Base-by-base conservation (phyloP, 2,329 filamentous ascomycete genomes). In the Mycosphaerella arachidis region DNA sequence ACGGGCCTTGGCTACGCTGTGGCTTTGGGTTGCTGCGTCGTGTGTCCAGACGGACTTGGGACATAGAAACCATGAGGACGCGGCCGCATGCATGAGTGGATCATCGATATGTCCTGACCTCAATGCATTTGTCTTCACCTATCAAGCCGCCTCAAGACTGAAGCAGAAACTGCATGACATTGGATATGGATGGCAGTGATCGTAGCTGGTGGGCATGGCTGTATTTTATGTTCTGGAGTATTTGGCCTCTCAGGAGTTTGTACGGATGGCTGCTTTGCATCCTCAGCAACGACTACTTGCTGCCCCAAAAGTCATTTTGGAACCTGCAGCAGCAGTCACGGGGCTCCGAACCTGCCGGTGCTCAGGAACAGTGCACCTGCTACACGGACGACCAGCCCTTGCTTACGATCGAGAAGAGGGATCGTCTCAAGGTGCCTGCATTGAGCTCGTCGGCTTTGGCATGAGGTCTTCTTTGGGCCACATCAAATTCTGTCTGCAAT, bases 161-260 rank as follows among this genome's bases (percentile, higher is more conserved):
- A n/a, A n/a, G n/a, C n/a, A n/a, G n/a, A n/a, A n/a, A n/a, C n/a
- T n/a, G n/a, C n/a, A n/a, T n/a, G n/a, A n/a, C n/a, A n/a, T n/a
- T n/a, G n/a, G n/a, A n/a, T n/a, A n/a, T n/a, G n/a, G n/a, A 40
- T 37, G 53, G 54, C 5, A 20, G n/a, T 24, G 53, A 61, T 43
- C 48, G 48, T 6, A 18, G 16, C n/a, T 43, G 82, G 86, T 35
- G 40, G 40, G 13, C 40, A 6, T 66, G 64, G 64, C 35, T 54
- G 46, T 48, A 59, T 33, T 45, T 53, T 13, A 48, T 60, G 29
- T 55, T 61, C 24, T 64, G 63, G 63, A 58, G 48, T 13, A 37
- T 61, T 24, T 66, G 64, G 64, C 64, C 64, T 1, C 40, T 66
- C 43, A 60, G 55, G 50, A 62, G 64, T n/a, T 13, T 66, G n/a